Percentiles rank a stretch among this genome's conserved stretches.
These are phyloP conservation scores for Aspergillus spinulosporus DNA, from an alignment of 2,329 filamentous ascomycete species.

Conservation along the genomic window DNA sequence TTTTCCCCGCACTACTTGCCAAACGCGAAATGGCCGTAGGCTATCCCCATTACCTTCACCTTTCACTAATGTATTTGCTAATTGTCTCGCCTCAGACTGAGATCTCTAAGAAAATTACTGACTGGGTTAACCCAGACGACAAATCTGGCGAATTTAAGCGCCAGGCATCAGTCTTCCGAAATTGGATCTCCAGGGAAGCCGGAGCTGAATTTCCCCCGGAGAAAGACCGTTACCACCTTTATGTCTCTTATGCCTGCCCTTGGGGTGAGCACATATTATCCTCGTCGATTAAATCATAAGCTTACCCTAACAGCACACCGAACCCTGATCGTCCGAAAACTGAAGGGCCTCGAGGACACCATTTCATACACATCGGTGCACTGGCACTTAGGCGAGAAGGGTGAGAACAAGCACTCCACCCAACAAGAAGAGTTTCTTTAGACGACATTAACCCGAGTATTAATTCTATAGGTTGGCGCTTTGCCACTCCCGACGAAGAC, in stretches of 20 bases:
- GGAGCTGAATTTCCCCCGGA: constrained; percentile 79
- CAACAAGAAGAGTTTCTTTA: neutral
- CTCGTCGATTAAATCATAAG: neutral
- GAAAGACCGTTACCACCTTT: constrained; percentile 89
- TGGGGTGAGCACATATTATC: constrained; percentile 58
- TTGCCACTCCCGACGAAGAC: constrained; percentile 65
- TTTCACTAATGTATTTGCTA: neutral
- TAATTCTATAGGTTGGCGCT: constrained; percentile 69
- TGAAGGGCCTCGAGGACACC: constrained; percentile 89
- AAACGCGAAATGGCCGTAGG: constrained; percentile 39
- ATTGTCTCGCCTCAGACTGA: constrained; percentile 21
- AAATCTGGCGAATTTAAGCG: constrained; percentile 91
- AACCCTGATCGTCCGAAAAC: constrained; percentile 78
- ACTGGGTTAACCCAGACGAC: constrained; percentile 78
- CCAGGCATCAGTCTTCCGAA: constrained; percentile 77
- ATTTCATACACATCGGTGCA: constrained; percentile 81
- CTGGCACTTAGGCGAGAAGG: constrained; percentile 77
- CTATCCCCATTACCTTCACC: neutral
- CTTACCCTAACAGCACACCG: constrained; percentile 64
- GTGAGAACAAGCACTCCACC: constrained; percentile 34
- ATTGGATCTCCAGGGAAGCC: constrained; percentile 71
- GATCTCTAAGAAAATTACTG: constrained; percentile 62
- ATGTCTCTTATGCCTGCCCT: constrained; percentile 89
- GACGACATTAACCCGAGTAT: neutral
- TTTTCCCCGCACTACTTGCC: constrained; percentile 24